Conservation (phyloP, 2,329 filamentous ascomycete species). For the Botryotinia convoluta region DNA sequence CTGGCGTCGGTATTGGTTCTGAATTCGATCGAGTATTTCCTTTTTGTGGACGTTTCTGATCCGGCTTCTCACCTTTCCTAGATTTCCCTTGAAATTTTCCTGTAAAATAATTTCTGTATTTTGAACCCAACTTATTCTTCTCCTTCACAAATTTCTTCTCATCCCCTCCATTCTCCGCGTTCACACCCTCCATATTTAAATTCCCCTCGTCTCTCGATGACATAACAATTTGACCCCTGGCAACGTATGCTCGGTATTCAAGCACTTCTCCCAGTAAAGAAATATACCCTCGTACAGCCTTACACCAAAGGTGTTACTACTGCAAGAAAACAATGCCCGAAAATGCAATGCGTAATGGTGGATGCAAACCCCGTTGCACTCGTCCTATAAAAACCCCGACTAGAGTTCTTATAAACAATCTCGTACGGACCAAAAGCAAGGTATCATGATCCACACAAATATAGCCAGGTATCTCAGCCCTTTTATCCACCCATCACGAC, state of each 20-base stretch:
- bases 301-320: background rate
- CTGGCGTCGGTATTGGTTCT: background rate
- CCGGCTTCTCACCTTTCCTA: background rate
- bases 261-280: background rate
- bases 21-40: background rate
- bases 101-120: conserved; percentile 2
- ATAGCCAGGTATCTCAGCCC: background rate
- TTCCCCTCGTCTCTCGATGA: background rate
- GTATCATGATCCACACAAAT: background rate
- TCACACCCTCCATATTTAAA: background rate
- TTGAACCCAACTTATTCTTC: background rate
- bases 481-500: background rate
- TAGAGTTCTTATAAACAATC: background rate
- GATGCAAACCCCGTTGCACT: background rate
- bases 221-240: background rate
- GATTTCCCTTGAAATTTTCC: background rate
- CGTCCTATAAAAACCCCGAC: conserved; percentile 1
- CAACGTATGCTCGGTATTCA: background rate
- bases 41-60: background rate
- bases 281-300: background rate
- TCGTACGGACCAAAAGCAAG: background rate
- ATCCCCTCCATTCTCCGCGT: background rate
- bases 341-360: background rate
- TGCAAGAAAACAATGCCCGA: background rate
- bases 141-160: background rate